Evolutionary conservation across 768 basidiomycete genomes (phyloP).

Genomic region (Pulveroboletus sp.): DNA sequence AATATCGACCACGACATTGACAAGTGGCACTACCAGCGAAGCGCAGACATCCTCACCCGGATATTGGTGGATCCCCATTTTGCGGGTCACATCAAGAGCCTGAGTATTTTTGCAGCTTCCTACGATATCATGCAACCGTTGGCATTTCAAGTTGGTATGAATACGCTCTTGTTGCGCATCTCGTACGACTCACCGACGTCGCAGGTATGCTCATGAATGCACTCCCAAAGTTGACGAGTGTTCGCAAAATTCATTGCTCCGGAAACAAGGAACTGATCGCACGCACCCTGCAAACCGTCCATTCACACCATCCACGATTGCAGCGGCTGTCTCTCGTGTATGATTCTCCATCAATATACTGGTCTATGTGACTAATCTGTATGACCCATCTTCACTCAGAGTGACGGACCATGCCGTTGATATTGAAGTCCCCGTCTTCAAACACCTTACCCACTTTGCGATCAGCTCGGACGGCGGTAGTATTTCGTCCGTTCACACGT

Average conservation of each 20-base stretch:
- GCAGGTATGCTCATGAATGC: conserved; percentile 68
- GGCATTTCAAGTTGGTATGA: conserved; percentile 61
- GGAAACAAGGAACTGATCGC: conserved; percentile 51
- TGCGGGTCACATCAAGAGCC: conserved; percentile 51
- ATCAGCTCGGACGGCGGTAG: conserved; percentile 46
- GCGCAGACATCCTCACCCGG: conserved; percentile 65
- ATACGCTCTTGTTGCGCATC: not conserved
- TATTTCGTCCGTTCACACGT: conserved; percentile 38
- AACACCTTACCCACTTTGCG: conserved; percentile 56
- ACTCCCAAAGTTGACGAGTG: conserved; percentile 55
- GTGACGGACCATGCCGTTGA: conserved; percentile 41
- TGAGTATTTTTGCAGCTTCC: conserved; percentile 55
- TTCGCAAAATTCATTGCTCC: conserved; percentile 59
- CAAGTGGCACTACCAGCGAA: conserved; percentile 51
- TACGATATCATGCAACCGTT: conserved; percentile 47
- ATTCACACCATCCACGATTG: conserved; percentile 48
- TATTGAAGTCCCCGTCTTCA: conserved; percentile 46
- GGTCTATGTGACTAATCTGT: not conserved
- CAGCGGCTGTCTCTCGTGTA: conserved; percentile 56
- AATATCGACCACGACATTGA: conserved; percentile 35
- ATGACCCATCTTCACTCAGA: conserved; percentile 14
- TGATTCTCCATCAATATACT: conserved; percentile 6
- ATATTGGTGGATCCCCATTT: conserved; percentile 60
- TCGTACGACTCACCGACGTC: not conserved
- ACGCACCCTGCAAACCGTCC: conserved; percentile 50